A percentile compares a stretch with the other conserved stretches of the same genome.
These are phyloP conservation scores for Chaetomiaceae sp. DNA, from an alignment of 2,329 filamentous ascomycete genomes.

Conservation along the genomic window DNA sequence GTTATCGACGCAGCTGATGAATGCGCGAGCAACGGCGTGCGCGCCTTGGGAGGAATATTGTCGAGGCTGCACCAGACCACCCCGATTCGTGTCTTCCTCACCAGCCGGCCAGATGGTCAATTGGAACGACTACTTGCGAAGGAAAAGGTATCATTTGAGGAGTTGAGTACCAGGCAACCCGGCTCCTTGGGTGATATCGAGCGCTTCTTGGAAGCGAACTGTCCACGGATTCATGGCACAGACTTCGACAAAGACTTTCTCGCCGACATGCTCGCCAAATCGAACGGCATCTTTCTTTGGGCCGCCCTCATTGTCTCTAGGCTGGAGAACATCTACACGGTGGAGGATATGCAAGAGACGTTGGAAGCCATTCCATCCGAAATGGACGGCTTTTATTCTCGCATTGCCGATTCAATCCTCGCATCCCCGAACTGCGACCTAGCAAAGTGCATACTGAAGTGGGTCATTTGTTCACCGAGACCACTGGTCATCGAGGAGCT, in stretches of 20 bases:
- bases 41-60: constrained; percentile 10
- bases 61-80: constrained; percentile 1
- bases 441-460: constrained; percentile 32
- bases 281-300: constrained; percentile 25
- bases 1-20: constrained; percentile 23
- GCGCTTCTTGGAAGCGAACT: too few species aligned
- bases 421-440: constrained; percentile 26
- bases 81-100: not conserved
- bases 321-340: constrained; percentile 18
- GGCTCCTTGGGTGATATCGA: too few species aligned
- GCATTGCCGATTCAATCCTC: constrained; percentile 16
- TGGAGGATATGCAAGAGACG: constrained; percentile 21
- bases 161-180: not conserved
- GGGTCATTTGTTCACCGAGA: constrained; percentile 31
- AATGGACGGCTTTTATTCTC: constrained; percentile 21
- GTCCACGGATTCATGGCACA: not conserved
- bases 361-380: constrained; percentile 19
- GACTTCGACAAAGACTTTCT: not conserved
- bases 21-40: constrained; percentile 8
- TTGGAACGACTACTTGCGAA: not conserved
- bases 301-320: constrained; percentile 19
- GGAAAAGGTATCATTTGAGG: not conserved
- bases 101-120: not conserved
- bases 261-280: constrained; percentile 14
- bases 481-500: constrained; percentile 33